Evolutionary conservation across 2,329 filamentous ascomycete species (phyloP).

Genomic region (Botrytis galanthina): DNA sequence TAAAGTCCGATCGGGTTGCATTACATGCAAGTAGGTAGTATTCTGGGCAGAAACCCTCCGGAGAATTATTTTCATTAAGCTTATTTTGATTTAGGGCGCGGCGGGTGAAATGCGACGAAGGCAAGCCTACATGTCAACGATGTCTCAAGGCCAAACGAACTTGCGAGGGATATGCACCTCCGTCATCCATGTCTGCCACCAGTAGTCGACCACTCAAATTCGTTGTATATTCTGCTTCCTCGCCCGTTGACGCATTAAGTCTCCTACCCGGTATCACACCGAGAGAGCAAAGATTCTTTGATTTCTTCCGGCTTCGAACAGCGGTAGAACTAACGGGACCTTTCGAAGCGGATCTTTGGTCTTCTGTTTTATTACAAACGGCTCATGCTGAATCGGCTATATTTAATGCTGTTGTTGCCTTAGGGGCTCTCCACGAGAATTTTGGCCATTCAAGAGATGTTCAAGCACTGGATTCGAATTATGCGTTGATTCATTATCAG

Average conservation of each 20-base stretch:
- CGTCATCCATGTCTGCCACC: too few relatives aligned
- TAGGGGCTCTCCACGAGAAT: constrained; percentile 25
- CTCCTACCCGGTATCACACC: constrained; percentile 19
- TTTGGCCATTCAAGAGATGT: background rate
- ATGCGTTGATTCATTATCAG: constrained; percentile 10
- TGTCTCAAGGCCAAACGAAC: constrained; percentile 26
- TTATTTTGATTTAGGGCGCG: constrained; percentile 22
- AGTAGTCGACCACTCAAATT: background rate
- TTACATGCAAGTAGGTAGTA: constrained; percentile 23
- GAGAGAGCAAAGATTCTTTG: constrained; percentile 22
- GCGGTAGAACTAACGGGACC: constrained; percentile 14
- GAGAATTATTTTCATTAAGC: background rate
- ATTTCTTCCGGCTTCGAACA: constrained; percentile 25
- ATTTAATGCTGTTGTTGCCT: constrained; percentile 26
- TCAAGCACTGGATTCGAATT: background rate
- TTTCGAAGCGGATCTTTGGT: constrained; percentile 27
- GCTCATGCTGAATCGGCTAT: constrained; percentile 26
- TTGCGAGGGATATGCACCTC: constrained; percentile 30
- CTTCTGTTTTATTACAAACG: constrained; percentile 23
- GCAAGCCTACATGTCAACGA: constrained; percentile 26
- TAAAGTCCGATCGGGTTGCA: constrained; percentile 15
- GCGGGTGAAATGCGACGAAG: constrained; percentile 33
- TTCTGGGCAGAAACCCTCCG: background rate
- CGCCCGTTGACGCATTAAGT: background rate
- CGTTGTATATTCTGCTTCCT: background rate